Percentiles rank a stretch among this genome's conserved stretches.
Evolutionary conservation across 768 basidiomycete species (phyloP).

Genomic region (Russula lepida): DNA sequence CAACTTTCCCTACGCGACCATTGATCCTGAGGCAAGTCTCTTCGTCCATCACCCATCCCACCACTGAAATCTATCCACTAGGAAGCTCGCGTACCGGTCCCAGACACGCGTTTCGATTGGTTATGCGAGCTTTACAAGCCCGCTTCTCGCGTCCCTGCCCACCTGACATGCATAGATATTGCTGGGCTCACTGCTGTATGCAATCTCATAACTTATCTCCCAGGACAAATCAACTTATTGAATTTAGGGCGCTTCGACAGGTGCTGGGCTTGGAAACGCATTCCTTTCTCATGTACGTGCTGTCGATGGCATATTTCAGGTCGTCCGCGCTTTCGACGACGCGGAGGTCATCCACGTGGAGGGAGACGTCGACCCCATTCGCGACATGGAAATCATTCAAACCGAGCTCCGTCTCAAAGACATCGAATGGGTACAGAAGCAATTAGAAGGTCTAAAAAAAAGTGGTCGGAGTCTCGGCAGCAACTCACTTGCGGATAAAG

Average conservation of each 20-base stretch:
- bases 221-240: constrained; percentile 9
- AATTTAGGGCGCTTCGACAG: constrained; percentile 84
- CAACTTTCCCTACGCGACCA: constrained; percentile 95
- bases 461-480: constrained; percentile 61
- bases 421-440: constrained; percentile 97
- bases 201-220: constrained; percentile 11
- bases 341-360: constrained; percentile 99
- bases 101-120: constrained; percentile 92
- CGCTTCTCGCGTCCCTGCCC: constrained; percentile 77
- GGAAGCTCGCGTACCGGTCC: constrained; percentile 93
- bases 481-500: constrained; percentile 81
- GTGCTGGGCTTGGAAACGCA: constrained; percentile 94
- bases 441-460: constrained; percentile 72
- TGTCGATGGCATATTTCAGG: constrained; percentile 98
- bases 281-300: constrained; percentile 97
- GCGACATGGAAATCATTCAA: constrained; percentile 97
- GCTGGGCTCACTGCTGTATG: constrained; percentile 90
- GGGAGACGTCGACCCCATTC: constrained; percentile 90
- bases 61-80: constrained; percentile 17
- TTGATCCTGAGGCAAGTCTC: constrained; percentile 64
- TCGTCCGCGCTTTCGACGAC: constrained; percentile 96
- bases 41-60: not conserved
- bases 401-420: constrained; percentile 94
- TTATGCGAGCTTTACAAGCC: constrained; percentile 89
- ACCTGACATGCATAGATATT: constrained; percentile 97